phyloP scores from a whole-genome alignment of 1,284 basidiomycete species.

The Boletellus deceptivus region DNA sequence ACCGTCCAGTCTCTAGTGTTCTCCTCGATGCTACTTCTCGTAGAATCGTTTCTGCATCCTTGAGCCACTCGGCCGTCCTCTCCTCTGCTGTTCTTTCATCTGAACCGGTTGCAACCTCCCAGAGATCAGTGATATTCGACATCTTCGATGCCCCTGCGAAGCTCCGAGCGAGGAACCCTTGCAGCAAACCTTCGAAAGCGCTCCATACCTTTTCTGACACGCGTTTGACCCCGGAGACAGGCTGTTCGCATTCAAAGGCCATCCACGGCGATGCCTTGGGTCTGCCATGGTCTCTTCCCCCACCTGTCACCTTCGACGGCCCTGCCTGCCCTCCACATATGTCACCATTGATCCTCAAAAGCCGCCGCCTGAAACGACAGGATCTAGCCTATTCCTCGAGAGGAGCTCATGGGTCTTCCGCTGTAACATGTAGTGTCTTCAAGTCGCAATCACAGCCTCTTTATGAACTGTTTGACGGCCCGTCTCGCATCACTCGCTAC shows the following conservation, averaged over 20 bases:
- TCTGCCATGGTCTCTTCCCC: constrained; percentile 35
- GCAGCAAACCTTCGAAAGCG: neutral
- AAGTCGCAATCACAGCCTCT: constrained; percentile 20
- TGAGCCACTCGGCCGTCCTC: constrained; percentile 4
- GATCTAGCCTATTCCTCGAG: neutral
- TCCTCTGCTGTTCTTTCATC: constrained; percentile 8
- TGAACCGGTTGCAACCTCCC: constrained; percentile 1
- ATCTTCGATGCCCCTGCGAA: constrained; percentile 43
- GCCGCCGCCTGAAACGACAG: constrained; percentile 17
- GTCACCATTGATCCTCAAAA: constrained; percentile 19
- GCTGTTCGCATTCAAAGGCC: neutral
- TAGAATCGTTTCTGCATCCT: constrained; percentile 8
- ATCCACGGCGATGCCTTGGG: constrained; percentile 5
- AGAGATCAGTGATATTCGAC: constrained; percentile 32
- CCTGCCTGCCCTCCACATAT: constrained; percentile 40
- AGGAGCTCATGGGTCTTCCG: neutral
- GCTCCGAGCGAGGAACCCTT: constrained; percentile 29
- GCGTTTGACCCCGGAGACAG: neutral
- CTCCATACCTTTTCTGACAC: neutral
- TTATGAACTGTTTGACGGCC: constrained; percentile 43
- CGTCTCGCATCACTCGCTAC: constrained; percentile 34
- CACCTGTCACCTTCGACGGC: constrained; percentile 45
- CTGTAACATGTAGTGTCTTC: constrained; percentile 12
- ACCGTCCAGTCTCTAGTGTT: constrained; percentile 6
- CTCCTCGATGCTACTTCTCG: constrained; percentile 9